phyloP scores from a whole-genome alignment of 1,284 basidiomycete species.

The Albatrellus sp. region DNA sequence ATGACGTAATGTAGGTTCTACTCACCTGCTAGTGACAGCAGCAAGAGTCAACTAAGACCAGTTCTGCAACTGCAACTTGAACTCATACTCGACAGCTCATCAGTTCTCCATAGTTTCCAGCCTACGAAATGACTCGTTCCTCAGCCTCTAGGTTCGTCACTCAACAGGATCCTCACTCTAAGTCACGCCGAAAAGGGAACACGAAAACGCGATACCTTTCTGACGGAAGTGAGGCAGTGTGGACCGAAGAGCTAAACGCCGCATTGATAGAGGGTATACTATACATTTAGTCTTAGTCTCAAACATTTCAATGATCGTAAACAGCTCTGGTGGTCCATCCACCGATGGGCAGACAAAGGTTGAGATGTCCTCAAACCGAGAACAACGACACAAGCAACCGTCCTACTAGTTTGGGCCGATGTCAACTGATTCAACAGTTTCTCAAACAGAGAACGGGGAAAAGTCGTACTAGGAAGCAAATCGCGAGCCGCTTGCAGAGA shows the following conservation, averaged over 20 bases:
- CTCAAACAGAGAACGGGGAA: conserved; percentile 11
- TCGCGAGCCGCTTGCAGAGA: conserved; percentile 12
- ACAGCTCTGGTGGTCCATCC: conserved; percentile 11
- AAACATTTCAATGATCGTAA: background rate
- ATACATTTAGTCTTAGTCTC: conserved; percentile 3
- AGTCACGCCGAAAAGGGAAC: conserved; percentile 6
- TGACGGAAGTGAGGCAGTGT: conserved; percentile 10
- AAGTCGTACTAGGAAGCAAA: conserved; percentile 12
- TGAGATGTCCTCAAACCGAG: conserved; percentile 3
- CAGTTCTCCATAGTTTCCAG: background rate
- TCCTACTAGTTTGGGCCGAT: conserved; percentile 9
- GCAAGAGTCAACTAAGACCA: background rate
- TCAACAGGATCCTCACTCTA: background rate
- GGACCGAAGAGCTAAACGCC: conserved; percentile 11
- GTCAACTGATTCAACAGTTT: conserved; percentile 12
- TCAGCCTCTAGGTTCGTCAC: background rate
- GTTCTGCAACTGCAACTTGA: background rate
- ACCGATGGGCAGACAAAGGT: conserved; percentile 9
- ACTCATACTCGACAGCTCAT: background rate
- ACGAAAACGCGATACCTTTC: conserved; percentile 10
- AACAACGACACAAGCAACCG: background rate
- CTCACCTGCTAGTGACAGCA: background rate
- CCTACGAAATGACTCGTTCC: background rate
- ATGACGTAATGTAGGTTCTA: background rate
- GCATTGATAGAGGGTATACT: conserved; percentile 10